These are phyloP conservation scores for Camillea tinctor DNA, from an alignment of 2,329 filamentous ascomycete genomes.

Conservation along the genomic window DNA sequence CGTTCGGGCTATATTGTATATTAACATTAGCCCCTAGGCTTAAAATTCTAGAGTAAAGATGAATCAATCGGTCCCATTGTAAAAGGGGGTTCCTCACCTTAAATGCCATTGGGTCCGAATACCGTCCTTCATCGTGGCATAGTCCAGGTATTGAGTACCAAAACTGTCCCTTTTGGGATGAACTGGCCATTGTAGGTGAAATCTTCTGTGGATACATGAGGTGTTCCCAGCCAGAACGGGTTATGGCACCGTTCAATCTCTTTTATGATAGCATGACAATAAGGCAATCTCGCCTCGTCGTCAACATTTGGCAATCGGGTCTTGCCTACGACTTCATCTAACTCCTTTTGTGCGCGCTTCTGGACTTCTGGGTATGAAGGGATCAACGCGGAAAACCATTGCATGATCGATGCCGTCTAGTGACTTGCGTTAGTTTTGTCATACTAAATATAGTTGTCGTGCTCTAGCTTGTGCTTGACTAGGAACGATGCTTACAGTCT, in stretches of 20 bases:
- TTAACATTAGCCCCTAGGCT: too few species aligned
- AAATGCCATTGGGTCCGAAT: constrained; percentile 29
- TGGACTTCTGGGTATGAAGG: constrained; percentile 4
- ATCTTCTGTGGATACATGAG: constrained; percentile 34
- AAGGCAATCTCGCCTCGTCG: constrained; percentile 4
- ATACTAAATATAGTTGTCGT: too few species aligned
- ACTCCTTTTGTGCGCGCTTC: constrained; percentile 7
- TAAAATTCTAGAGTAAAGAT: too few species aligned
- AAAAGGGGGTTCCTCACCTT: too few species aligned
- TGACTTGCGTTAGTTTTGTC: not conserved
- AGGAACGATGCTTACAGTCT: constrained; percentile 19
- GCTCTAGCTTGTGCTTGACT: too few species aligned
- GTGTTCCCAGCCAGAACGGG: constrained; percentile 30
- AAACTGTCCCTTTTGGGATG: constrained; percentile 39
- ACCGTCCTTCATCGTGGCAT: constrained; percentile 34
- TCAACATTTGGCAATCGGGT: constrained; percentile 11
- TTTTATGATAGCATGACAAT: constrained; percentile 9
- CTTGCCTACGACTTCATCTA: constrained; percentile 16
- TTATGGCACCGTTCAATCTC: constrained; percentile 21
- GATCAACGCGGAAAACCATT: constrained; percentile 7
- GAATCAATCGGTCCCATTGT: too few species aligned
- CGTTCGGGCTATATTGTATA: constrained; percentile 33
- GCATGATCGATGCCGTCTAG: constrained; percentile 4
- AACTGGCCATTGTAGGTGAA: constrained; percentile 35
- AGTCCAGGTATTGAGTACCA: constrained; percentile 36